Conservation (phyloP, 2,329 filamentous ascomycete genomes). For the Dactylellina haptotyla region DNA sequence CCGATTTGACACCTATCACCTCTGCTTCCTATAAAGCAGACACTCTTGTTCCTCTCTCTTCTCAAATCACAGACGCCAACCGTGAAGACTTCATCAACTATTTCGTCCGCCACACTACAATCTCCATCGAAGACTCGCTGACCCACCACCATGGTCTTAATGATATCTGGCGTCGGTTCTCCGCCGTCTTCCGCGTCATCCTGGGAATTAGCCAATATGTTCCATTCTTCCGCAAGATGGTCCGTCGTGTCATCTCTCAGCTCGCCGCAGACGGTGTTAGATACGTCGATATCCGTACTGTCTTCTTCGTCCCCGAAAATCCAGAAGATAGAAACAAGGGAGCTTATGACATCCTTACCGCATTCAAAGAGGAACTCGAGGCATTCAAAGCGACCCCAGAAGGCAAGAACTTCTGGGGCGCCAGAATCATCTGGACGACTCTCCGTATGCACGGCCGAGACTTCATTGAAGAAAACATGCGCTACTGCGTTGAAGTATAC, state of each 20-base stretch:
- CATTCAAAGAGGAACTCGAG: conserved; percentile 80
- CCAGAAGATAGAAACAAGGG: conserved; percentile 53
- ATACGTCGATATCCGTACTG: conserved; percentile 83
- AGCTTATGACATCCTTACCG: conserved; percentile 72
- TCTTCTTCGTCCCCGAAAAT: conserved; percentile 66
- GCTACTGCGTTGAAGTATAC: conserved; percentile 85
- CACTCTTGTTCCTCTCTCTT: conserved; percentile 68
- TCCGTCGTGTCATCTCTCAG: conserved; percentile 73
- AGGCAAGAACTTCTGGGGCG: conserved; percentile 82
- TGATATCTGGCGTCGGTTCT: conserved; percentile 85
- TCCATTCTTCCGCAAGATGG: conserved; percentile 74
- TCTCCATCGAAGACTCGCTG: conserved; percentile 72
- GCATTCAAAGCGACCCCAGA: conserved; percentile 77
- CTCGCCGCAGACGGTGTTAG: conserved; percentile 82
- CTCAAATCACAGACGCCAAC: conserved; percentile 42
- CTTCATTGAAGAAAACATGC: conserved; percentile 80
- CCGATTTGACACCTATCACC: conserved; percentile 38
- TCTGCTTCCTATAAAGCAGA: conserved; percentile 60
- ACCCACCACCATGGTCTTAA: conserved; percentile 84
- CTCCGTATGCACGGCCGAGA: conserved; percentile 73
- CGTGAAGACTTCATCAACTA: conserved; percentile 50
- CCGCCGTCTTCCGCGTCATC: conserved; percentile 76
- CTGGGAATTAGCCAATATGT: conserved; percentile 63
- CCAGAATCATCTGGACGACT: conserved; percentile 84
- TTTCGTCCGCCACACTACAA: conserved; percentile 48